These are phyloP conservation scores for Nicotiana sylvestris DNA, from an alignment of 257 asterid genomes.

Conservation along the genomic window DNA sequence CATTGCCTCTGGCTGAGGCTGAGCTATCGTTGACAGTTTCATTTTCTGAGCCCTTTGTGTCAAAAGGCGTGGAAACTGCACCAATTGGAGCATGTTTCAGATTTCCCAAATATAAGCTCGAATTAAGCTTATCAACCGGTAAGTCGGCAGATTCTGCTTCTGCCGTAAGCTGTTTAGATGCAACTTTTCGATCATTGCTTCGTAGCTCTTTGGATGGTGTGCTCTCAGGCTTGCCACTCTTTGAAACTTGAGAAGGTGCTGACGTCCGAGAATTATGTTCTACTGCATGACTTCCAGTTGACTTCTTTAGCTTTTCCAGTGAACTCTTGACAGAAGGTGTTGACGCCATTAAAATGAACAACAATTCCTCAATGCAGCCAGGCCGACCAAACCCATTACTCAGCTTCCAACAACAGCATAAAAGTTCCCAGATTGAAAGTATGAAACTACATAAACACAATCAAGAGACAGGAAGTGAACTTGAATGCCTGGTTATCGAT, in stretches of 20 bases:
- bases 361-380: background rate
- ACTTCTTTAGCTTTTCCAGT: background rate
- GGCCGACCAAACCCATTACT: conserved; percentile 1
- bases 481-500: background rate
- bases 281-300: background rate
- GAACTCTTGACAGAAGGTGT: background rate
- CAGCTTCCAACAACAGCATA: background rate
- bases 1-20: background rate
- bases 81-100: background rate
- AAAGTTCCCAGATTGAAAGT: background rate
- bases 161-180: background rate
- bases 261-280: background rate
- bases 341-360: conserved; percentile 3
- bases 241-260: conserved; percentile 1
- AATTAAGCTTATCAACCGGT: background rate
- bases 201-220: background rate
- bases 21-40: background rate
- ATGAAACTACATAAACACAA: background rate
- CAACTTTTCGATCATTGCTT: background rate
- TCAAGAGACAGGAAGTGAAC: background rate
- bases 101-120: conserved; percentile 10
- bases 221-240: background rate
- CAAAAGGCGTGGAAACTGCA: background rate
- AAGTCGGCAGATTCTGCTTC: background rate
- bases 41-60: background rate